Evolutionary conservation across 306 rosid species (phyloP).

Genomic region (Prunus fruticosa): DNA sequence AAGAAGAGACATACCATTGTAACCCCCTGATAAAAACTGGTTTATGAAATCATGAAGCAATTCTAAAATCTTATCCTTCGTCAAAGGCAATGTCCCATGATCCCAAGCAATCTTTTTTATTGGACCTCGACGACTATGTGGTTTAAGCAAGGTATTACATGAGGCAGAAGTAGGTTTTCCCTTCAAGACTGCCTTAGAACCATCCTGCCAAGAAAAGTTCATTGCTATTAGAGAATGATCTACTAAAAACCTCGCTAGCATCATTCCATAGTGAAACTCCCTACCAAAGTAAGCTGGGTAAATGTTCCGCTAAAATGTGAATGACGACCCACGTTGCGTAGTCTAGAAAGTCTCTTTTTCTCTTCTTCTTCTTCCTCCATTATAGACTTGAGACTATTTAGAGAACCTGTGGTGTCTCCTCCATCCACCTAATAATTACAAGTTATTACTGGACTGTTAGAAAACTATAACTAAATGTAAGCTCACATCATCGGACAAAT

Average conservation of each 20-base stretch:
- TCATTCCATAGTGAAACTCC: conserved; percentile 17
- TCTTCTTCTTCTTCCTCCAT: conserved; percentile 81
- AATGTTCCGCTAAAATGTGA: conserved; percentile 88
- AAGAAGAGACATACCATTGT: conserved; percentile 55
- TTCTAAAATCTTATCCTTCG: conserved; percentile 62
- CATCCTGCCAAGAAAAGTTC: conserved; percentile 62
- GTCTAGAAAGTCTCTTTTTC: conserved; percentile 48
- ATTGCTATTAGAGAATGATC: conserved; percentile 22
- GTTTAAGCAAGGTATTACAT: conserved; percentile 46
- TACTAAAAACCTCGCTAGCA: conserved; percentile 10
- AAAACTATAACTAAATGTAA: conserved; percentile 1
- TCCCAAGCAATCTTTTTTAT: conserved; percentile 89
- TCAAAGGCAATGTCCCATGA: conserved; percentile 63
- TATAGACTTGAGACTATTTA: conserved; percentile 65
- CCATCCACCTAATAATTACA: conserved; percentile 40
- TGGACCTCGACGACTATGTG: conserved; percentile 57
- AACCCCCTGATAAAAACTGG: conserved; percentile 80
- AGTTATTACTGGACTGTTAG: conserved; percentile 10
- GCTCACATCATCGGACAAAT: conserved; percentile 12
- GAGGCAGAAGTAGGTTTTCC: conserved; percentile 70
- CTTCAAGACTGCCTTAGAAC: conserved; percentile 79
- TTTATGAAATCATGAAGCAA: conserved; percentile 70
- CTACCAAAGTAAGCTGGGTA: conserved; percentile 73
- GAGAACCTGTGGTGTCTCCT: conserved; percentile 45
- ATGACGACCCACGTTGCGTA: conserved; percentile 48